Evolutionary conservation across 805 yeast genomes (phyloP).

Genomic region (Clavispora asparagi): DNA sequence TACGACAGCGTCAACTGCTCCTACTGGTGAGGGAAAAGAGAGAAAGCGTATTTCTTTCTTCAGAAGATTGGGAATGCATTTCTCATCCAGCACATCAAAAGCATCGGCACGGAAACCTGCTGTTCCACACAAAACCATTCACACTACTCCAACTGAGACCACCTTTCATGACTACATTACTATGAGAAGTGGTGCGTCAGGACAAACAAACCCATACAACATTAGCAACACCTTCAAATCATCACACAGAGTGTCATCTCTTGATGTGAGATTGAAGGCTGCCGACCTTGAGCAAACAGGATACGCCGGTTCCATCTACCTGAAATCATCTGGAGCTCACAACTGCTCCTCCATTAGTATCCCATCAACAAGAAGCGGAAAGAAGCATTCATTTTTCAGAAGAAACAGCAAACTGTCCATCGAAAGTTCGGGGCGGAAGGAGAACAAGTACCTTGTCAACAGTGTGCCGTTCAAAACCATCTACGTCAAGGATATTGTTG

Average conservation of each 20-base stretch:
- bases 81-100: neutral
- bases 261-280: conserved; percentile 7
- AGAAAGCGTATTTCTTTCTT: neutral
- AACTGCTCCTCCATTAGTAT: neutral
- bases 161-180: neutral
- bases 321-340: conserved; percentile 1
- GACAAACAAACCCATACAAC: neutral
- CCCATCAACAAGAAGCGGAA: neutral
- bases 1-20: neutral
- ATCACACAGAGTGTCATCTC: conserved; percentile 11
- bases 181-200: neutral
- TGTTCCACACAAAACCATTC: neutral
- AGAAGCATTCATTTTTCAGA: neutral
- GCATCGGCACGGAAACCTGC: neutral
- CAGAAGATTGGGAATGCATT: neutral
- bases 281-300: conserved; percentile 2
- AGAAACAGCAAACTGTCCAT: neutral
- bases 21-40: neutral
- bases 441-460: conserved; percentile 23
- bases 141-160: neutral
- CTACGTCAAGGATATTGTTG: conserved; percentile 12
- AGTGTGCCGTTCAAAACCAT: conserved; percentile 19
- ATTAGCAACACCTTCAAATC: neutral
- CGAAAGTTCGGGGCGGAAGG: conserved; percentile 4
- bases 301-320: conserved; percentile 9